A percentile compares a stretch with the other conserved stretches of the same genome.
phyloP scores from a whole-genome alignment of 2,329 filamentous ascomycete genomes.

The Penicillium sumatraense region DNA sequence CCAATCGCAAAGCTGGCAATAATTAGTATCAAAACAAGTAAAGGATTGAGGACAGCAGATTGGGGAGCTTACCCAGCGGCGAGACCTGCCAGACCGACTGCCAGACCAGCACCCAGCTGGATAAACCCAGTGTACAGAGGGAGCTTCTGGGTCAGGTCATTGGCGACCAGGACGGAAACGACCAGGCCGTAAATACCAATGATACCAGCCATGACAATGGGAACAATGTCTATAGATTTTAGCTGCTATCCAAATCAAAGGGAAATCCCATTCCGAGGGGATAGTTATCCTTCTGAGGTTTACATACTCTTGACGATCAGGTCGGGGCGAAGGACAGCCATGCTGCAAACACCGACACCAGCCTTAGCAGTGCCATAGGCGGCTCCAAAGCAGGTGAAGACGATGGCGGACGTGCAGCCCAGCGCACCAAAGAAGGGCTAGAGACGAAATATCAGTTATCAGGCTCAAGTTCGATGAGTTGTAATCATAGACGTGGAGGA shows the following conservation, averaged over 20 bases:
- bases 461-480: neutral
- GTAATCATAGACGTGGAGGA: constrained; percentile 7
- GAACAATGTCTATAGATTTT: constrained; percentile 79
- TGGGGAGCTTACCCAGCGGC: constrained; percentile 64
- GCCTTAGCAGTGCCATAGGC: constrained; percentile 99
- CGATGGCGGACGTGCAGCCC: constrained; percentile 92
- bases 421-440: constrained; percentile 95
- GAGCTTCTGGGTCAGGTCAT: constrained; percentile 72
- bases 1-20: constrained; percentile 74
- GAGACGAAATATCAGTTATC: constrained; percentile 18
- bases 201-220: constrained; percentile 99
- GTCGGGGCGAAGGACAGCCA: constrained; percentile 97
- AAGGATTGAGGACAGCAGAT: neutral
- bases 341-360: constrained; percentile 96
- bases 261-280: neutral
- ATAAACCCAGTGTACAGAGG: constrained; percentile 83
- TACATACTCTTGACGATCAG: constrained; percentile 97
- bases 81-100: constrained; percentile 80
- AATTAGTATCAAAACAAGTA: constrained; percentile 15
- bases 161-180: constrained; percentile 84
- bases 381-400: constrained; percentile 95
- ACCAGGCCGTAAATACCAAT: constrained; percentile 98
- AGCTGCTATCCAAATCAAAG: constrained; percentile 20
- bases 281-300: neutral
- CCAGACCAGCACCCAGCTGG: constrained; percentile 80